A percentile compares a stretch with the other conserved stretches of the same genome.
These are phyloP conservation scores for Cladosporium colombiae DNA, from an alignment of 2,329 filamentous ascomycete genomes.

Conservation along the genomic window DNA sequence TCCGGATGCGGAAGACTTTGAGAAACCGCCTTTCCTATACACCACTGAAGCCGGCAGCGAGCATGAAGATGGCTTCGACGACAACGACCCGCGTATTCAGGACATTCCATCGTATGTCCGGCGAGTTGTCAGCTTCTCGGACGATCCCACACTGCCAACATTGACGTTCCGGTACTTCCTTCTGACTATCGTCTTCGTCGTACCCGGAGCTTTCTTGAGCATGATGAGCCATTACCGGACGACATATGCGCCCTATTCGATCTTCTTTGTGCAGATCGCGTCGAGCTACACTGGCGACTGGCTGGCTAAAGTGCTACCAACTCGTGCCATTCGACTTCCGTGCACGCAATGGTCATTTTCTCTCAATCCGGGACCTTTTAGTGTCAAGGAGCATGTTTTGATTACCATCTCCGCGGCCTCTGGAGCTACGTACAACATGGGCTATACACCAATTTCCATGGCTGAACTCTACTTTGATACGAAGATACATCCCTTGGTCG, in stretches of 20 bases:
- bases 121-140: constrained; percentile 58
- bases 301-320: constrained; percentile 54
- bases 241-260: constrained; percentile 57
- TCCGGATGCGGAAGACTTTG: neutral
- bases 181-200: constrained; percentile 56
- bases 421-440: constrained; percentile 26
- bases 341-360: constrained; percentile 53
- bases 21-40: constrained; percentile 17
- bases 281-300: constrained; percentile 53
- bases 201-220: constrained; percentile 59
- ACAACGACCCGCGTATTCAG: constrained; percentile 41
- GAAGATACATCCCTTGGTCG: constrained; percentile 54
- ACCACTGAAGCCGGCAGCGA: constrained; percentile 8
- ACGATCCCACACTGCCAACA: constrained; percentile 57
- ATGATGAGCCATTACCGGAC: constrained; percentile 52
- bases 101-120: constrained; percentile 59
- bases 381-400: constrained; percentile 60
- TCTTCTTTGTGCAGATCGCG: constrained; percentile 63
- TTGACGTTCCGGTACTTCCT: constrained; percentile 63
- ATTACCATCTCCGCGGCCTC: constrained; percentile 47
- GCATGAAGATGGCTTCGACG: constrained; percentile 10
- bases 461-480: constrained; percentile 60
- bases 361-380: constrained; percentile 59
- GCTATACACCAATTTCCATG: constrained; percentile 55
- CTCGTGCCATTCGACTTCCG: constrained; percentile 50